Evolutionary conservation across 306 rosid genomes (phyloP).

Genomic region (Trifolium dubium): DNA sequence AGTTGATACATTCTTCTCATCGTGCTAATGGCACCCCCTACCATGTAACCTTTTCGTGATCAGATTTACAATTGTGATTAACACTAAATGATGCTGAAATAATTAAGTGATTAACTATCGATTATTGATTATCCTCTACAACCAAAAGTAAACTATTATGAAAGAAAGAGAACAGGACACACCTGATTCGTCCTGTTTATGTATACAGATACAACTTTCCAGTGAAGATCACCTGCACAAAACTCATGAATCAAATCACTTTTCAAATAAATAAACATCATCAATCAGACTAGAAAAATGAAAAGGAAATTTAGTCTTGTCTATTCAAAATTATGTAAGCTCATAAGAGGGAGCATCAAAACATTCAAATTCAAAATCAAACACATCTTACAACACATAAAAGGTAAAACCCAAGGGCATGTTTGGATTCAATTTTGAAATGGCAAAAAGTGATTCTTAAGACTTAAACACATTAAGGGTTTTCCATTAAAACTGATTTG

Average conservation of each 20-base stretch:
- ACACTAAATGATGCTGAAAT: constrained; percentile 57
- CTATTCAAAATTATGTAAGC: background rate
- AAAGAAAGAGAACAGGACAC: background rate
- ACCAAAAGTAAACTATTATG: constrained; percentile 11
- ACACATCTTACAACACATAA: background rate
- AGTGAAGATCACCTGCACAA: constrained; percentile 93
- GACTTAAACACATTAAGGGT: no score
- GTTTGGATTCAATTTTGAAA: no score
- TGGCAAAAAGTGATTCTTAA: no score
- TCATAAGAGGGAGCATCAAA: background rate
- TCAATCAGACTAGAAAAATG: background rate
- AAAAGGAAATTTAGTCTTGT: background rate
- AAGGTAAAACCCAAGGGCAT: background rate
- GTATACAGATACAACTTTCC: constrained; percentile 92
- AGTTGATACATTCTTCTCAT: constrained; percentile 51
- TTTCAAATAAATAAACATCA: background rate
- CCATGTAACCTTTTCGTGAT: constrained; percentile 42
- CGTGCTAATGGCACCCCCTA: constrained; percentile 45
- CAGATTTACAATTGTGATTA: constrained; percentile 50
- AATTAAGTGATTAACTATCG: constrained; percentile 39
- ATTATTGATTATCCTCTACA: background rate
- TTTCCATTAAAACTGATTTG: background rate
- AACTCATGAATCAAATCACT: constrained; percentile 25
- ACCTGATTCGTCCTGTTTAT: constrained; percentile 81
- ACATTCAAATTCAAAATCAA: no score